Conservation (phyloP, 208 protist species). For the Wallacemonas sp. region DNA sequence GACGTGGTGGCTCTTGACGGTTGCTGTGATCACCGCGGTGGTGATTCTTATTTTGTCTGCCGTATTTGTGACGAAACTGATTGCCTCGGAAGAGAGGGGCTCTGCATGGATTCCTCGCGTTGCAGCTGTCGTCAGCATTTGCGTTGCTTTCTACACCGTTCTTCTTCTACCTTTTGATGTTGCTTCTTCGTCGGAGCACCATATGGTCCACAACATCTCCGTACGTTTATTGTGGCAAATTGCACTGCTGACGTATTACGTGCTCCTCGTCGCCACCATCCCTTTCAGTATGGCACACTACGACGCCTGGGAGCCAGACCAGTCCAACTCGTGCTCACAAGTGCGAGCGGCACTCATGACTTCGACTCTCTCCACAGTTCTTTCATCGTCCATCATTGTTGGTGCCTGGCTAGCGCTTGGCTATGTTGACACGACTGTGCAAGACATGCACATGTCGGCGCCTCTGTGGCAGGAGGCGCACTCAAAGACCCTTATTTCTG, state of each 20-base stretch:
- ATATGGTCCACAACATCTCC: not conserved
- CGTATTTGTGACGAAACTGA: slow-evolving; percentile 6
- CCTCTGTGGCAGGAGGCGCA: too few relatives aligned
- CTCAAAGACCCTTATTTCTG: not conserved
- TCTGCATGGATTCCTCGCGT: slow-evolving; percentile 13
- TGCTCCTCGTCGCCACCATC: slow-evolving; percentile 16
- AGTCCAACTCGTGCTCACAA: slow-evolving; percentile 25
- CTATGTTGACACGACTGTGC: slow-evolving; percentile 12
- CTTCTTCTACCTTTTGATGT: slow-evolving; percentile 94
- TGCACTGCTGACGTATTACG: slow-evolving; percentile 21
- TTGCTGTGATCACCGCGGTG: slow-evolving; percentile 33
- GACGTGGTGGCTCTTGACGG: slow-evolving; percentile 49
- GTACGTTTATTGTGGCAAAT: slow-evolving; percentile 23
- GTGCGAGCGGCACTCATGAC: slow-evolving; percentile 18
- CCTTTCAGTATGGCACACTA: slow-evolving; percentile 51
- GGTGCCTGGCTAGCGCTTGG: slow-evolving; percentile 32
- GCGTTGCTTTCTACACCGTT: slow-evolving; percentile 61
- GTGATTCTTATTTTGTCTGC: not conserved
- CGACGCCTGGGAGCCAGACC: slow-evolving; percentile 78
- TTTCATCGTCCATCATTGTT: slow-evolving; percentile 30
- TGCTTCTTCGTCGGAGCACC: slow-evolving; percentile 47
- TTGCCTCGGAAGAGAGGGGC: slow-evolving; percentile 3
- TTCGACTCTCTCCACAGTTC: slow-evolving; percentile 13
- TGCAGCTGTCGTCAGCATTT: slow-evolving; percentile 47
- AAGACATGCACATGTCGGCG: too few relatives aligned